Evolutionary conservation across 2,329 filamentous ascomycete species (phyloP).

Genomic region (Decorospora gaudefroyi): DNA sequence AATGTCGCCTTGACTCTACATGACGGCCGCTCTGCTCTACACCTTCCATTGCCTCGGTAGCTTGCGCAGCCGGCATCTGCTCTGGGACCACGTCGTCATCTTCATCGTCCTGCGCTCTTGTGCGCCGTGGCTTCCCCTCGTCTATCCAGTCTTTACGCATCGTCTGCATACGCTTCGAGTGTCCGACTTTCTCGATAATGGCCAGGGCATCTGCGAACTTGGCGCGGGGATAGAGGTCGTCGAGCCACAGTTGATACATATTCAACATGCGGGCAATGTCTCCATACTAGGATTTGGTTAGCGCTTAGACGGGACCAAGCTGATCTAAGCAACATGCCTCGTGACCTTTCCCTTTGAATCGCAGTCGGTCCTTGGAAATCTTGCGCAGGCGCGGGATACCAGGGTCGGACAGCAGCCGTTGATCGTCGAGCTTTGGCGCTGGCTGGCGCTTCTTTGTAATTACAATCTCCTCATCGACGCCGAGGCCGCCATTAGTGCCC

Average conservation of each 20-base stretch:
- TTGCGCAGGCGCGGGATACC: constrained; percentile 82
- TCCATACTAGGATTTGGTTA: constrained; percentile 65
- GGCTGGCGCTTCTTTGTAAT: constrained; percentile 77
- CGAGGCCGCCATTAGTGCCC: constrained; percentile 59
- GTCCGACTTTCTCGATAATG: constrained; percentile 93
- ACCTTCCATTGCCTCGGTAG: constrained; percentile 17
- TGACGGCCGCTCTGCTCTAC: constrained; percentile 5
- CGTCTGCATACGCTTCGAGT: constrained; percentile 75
- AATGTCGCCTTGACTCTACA: constrained; percentile 2
- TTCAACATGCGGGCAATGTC: constrained; percentile 81
- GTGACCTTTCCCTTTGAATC: constrained; percentile 90
- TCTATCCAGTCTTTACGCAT: constrained; percentile 84
- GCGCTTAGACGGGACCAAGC: neutral
- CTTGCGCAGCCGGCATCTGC: constrained; percentile 5
- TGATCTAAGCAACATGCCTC: constrained; percentile 62
- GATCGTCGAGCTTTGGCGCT: constrained; percentile 84
- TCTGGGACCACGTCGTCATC: constrained; percentile 24
- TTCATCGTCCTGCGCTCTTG: constrained; percentile 33
- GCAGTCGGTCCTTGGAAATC: constrained; percentile 70
- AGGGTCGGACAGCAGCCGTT: constrained; percentile 75
- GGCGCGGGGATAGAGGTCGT: constrained; percentile 92
- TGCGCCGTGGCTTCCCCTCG: constrained; percentile 64
- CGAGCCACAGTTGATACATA: constrained; percentile 95
- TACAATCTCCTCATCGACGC: constrained; percentile 85
- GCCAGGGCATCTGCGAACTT: constrained; percentile 86